phyloP scores from a whole-genome alignment of 2,329 filamentous ascomycete species.

The Pyricularia grisea region DNA sequence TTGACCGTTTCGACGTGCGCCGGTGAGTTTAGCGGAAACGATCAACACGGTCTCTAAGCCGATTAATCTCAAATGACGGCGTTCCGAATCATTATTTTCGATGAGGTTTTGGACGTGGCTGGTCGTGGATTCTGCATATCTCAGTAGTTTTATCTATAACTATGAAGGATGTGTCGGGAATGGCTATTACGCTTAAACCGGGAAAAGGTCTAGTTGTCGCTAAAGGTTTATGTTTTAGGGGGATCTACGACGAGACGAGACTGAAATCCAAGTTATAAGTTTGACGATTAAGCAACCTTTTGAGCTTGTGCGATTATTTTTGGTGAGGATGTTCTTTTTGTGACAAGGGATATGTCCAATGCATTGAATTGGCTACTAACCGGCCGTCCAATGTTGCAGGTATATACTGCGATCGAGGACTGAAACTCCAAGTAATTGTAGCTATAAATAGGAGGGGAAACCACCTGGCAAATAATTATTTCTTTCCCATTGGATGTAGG shows the following conservation, averaged over 20 bases:
- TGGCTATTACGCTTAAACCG: not conserved
- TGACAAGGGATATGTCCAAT: not conserved
- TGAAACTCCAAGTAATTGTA: not conserved
- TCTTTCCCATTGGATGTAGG: not conserved
- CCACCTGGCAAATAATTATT: not conserved
- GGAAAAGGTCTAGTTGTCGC: not conserved
- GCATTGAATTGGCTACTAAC: not conserved
- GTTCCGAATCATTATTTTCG: not conserved
- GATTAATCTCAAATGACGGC: not conserved
- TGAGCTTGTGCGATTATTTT: not conserved
- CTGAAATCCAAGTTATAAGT: not conserved
- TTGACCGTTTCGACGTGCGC: conserved; percentile 56
- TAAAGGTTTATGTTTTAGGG: not conserved
- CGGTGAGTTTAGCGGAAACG: not conserved
- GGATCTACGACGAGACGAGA: not conserved
- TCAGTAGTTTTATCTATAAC: not conserved
- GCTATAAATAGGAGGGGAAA: not conserved
- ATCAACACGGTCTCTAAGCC: not conserved
- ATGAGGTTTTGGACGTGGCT: not conserved
- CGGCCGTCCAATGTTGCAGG: not conserved
- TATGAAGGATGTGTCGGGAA: not conserved
- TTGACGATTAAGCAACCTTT: not conserved
- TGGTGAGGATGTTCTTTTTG: not conserved
- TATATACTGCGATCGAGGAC: not conserved
- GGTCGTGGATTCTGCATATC: not conserved